Conservation (phyloP, 2,329 filamentous ascomycete species). For the Lasiodiplodia sp. region DNA sequence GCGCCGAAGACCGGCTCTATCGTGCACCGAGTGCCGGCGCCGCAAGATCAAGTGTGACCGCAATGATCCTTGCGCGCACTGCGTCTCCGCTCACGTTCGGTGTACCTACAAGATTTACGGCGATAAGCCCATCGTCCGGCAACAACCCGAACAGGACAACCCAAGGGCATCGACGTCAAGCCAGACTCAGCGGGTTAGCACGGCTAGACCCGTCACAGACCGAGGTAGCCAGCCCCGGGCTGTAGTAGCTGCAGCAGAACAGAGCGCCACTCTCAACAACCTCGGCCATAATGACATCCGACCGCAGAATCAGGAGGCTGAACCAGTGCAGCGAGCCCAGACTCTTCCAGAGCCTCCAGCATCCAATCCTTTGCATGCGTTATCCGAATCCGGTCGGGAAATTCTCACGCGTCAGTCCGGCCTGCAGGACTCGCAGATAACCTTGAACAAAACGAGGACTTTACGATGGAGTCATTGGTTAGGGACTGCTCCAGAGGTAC, state of each 20-base stretch:
- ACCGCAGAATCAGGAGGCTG: neutral
- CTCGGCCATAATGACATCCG: neutral
- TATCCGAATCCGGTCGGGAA: neutral
- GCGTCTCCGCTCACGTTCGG: slow-evolving; percentile 27
- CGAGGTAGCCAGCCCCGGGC: neutral
- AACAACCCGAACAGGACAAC: neutral
- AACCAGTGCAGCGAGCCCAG: neutral
- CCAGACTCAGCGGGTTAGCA: no score
- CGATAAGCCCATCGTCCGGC: neutral
- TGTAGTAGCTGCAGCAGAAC: neutral
- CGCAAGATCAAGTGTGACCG: slow-evolving; percentile 42
- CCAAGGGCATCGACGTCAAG: neutral
- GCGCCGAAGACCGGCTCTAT: slow-evolving; percentile 30
- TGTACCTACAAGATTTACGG: neutral
- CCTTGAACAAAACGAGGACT: neutral
- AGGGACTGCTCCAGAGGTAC: neutral
- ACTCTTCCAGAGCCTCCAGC: neutral
- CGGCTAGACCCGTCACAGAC: neutral
- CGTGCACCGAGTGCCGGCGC: slow-evolving; percentile 37
- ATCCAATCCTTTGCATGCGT: neutral
- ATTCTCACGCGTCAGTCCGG: neutral
- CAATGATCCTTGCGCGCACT: slow-evolving; percentile 37
- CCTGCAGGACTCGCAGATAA: neutral
- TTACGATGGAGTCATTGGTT: neutral
- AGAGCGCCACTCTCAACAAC: neutral